Evolutionary conservation across 768 basidiomycete genomes (phyloP), one percentile per base, ranked within the genome.

Genomic region (Kwoniella dejecticola): DNA sequence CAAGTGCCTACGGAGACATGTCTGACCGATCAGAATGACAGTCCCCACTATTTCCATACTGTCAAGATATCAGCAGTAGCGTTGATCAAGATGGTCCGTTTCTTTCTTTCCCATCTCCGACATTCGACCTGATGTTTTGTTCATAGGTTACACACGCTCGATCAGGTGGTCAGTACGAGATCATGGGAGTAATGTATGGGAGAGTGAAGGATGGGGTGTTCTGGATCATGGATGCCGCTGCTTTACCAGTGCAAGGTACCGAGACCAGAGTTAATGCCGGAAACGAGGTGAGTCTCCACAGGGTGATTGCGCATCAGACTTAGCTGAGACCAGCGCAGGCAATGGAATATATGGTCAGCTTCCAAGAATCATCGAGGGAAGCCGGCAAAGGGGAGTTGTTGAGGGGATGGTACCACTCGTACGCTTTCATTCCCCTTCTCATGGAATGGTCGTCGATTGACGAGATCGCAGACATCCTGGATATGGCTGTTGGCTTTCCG

Each of bases 121-220:
- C 0, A 54, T 6, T 52, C 24, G 23, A 60, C 31, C 24, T 23
- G 47, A 47, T 44, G 23, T 38, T 38, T 54, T 15, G 4, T 23
- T 3, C 41, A n/a, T n/a, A 82, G 81, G 80, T 82, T 33, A 83
- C 81, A 31, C 95, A 97, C 78, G 95, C 95, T 30, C 87, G 95
- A 52, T 97, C 95, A 2, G 95, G 95, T 61, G 95, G 96, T 4
- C 89, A 89, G 60, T 91, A 97, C 81, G 95, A 99, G 81, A 96
- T 99, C 75, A 99, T 99, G 95, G 95, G 95, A 10, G 85, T 98
- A 30, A 96, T 99, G 93, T 94, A 96, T 79, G 94, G 94, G 58
- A 95, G 96, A 80, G 88, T 96, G 36, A 69, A 79, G 52, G 80
- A 80, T 52, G 76, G 77, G 27, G 77, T 79, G 2, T 79, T 83